Conservation (phyloP, 805 yeast species). For the Yarrowia keelungensis region DNA sequence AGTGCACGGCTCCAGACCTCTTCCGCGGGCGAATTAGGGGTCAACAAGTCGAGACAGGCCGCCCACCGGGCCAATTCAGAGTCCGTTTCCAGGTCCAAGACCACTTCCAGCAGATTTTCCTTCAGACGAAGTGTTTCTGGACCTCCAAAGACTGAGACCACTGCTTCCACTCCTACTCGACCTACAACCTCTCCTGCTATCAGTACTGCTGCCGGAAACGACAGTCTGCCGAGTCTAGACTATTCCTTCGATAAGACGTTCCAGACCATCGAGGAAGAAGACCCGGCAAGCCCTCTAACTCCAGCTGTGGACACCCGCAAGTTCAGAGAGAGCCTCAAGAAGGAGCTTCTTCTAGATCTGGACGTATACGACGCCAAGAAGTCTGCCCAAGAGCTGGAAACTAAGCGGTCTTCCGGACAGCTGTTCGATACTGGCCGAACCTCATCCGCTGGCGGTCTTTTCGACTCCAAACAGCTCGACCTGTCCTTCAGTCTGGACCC, state of each 20-base stretch:
- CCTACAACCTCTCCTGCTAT: not conserved
- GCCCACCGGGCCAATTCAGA: not conserved
- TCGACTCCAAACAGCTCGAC: conserved; percentile 5
- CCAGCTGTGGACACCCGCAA: not conserved
- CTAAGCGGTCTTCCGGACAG: not conserved
- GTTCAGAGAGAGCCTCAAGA: conserved; percentile 18
- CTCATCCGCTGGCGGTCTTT: not conserved
- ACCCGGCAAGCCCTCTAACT: not conserved
- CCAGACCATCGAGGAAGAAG: conserved; percentile 23
- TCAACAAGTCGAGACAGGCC: not conserved
- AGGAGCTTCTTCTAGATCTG: conserved; percentile 30
- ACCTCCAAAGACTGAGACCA: not conserved
- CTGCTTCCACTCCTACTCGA: not conserved
- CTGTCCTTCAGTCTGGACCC: conserved; percentile 3
- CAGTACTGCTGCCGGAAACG: not conserved
- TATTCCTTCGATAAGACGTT: conserved; percentile 23
- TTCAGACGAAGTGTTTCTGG: conserved; percentile 13
- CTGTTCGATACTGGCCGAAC: not conserved
- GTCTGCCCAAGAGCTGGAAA: not conserved
- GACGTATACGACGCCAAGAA: conserved; percentile 6
- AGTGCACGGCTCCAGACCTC: conserved; percentile 12
- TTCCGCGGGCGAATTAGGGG: not conserved
- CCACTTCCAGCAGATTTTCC: conserved; percentile 1
- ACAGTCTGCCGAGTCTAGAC: conserved; percentile 16
- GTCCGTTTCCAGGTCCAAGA: conserved; percentile 3